Percentiles rank a stretch among this genome's conserved stretches.
These are phyloP conservation scores for Fraxinus floribunda DNA, from an alignment of 305 asterid species.

Conservation along the genomic window DNA sequence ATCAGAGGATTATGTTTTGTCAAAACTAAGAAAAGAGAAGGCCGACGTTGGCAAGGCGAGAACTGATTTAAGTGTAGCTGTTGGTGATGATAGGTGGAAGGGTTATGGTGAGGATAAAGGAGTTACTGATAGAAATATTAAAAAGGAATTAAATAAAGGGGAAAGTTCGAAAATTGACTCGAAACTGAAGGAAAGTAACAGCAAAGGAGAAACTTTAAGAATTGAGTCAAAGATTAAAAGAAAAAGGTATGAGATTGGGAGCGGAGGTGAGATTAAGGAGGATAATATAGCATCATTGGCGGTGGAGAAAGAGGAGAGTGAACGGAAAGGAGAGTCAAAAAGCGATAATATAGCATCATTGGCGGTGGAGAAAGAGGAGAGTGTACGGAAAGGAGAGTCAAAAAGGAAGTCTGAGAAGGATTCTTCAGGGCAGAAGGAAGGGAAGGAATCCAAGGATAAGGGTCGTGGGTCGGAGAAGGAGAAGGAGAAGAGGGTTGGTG, in stretches of 20 bases:
- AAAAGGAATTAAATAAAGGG: conserved; percentile 41
- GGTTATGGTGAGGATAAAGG: conserved; percentile 53
- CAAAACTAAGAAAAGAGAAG: conserved; percentile 78
- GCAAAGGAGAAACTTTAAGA: conserved; percentile 54
- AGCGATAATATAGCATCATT: conserved; percentile 41
- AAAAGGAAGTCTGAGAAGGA: conserved; percentile 84
- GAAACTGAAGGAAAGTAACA: conserved; percentile 50
- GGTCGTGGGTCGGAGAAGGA: conserved; percentile 69
- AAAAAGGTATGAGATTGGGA: conserved; percentile 59
- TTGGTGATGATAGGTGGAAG: conserved; percentile 54
- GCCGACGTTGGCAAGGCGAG: not conserved
- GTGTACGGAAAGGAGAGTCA: conserved; percentile 61
- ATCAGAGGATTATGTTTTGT: conserved; percentile 61
- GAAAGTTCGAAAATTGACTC: conserved; percentile 50
- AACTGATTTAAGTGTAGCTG: conserved; percentile 36
- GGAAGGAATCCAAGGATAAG: conserved; percentile 68
- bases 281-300: conserved; percentile 35
- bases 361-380: conserved; percentile 60
- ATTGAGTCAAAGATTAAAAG: conserved; percentile 62
- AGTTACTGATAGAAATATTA: conserved; percentile 31
- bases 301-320: conserved; percentile 63
- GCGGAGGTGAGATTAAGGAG: conserved; percentile 55
- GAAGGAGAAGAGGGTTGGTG: conserved; percentile 33
- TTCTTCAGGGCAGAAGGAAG: conserved; percentile 69
- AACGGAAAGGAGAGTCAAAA: conserved; percentile 67